These are phyloP conservation scores for Berberis thunbergii DNA, from an alignment of 164 flowering plant species.

Conservation along the genomic window DNA sequence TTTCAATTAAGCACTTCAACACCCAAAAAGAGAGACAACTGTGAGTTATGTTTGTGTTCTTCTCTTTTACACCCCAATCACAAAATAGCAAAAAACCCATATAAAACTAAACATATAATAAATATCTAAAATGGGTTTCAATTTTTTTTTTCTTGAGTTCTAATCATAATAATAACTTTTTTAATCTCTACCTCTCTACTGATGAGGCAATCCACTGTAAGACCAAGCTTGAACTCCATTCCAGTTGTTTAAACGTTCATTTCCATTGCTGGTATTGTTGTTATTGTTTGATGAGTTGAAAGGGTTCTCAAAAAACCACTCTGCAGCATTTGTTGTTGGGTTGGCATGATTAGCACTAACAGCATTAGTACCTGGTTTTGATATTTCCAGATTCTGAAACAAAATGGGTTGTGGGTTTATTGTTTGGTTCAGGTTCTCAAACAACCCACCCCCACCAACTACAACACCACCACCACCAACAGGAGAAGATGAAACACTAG, in stretches of 20 bases:
- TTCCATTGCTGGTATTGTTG: conserved; percentile 7
- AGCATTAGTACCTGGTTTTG: conserved; percentile 15
- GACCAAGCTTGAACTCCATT: conserved; percentile 41
- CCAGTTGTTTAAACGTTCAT: conserved; percentile 18
- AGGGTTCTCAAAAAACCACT: conserved; percentile 46
- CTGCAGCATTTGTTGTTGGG: conserved; percentile 15
- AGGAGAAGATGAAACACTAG: conserved; percentile 7
- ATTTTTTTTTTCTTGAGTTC: no score
- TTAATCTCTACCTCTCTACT: conserved; percentile 7
- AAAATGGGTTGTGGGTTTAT: conserved; percentile 31
- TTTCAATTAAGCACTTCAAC: no score
- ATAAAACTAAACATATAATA: no score
- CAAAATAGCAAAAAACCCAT: no score
- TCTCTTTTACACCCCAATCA: no score
- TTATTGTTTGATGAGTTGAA: conserved; percentile 13
- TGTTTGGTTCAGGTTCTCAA: background rate
- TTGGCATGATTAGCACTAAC: conserved; percentile 10
- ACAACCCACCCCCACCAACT: conserved; percentile 1
- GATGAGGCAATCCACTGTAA: conserved; percentile 35
- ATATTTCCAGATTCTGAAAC: conserved; percentile 44
- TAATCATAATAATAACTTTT: background rate
- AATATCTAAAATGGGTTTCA: no score
- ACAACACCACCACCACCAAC: background rate
- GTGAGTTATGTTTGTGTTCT: no score
- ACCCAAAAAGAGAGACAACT: no score